Evolutionary conservation across 2,329 filamentous ascomycete species (phyloP).

Genomic region (Endoconidiophora polonica): DNA sequence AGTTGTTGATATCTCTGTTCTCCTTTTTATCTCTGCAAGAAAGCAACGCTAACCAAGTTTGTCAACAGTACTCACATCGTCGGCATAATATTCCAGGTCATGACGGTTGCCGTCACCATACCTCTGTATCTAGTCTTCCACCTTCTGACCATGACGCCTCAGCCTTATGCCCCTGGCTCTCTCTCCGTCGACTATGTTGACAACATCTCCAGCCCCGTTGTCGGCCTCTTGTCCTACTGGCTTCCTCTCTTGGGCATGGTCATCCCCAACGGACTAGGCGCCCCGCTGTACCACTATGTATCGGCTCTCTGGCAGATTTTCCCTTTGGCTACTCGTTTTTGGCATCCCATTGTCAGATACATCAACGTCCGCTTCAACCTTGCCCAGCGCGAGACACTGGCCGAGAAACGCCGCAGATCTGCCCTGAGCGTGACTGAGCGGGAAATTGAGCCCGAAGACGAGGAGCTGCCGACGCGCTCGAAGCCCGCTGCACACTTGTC

Average conservation of each 20-base stretch:
- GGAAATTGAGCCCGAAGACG: background rate
- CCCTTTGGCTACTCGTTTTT: background rate
- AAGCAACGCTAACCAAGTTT: background rate
- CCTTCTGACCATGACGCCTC: background rate
- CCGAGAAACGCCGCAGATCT: no score
- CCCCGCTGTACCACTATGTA: conserved; percentile 1
- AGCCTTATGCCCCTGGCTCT: background rate
- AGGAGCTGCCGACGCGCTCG: background rate
- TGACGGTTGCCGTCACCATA: conserved; percentile 2
- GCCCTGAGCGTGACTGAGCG: background rate
- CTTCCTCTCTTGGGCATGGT: conserved; percentile 1
- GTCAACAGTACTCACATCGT: conserved; percentile 2
- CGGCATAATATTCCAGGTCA: conserved; percentile 5
- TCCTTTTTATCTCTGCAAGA: background rate
- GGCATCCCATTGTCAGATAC: background rate
- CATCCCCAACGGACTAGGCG: background rate
- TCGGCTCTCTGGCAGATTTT: conserved; percentile 10
- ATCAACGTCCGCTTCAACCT: background rate
- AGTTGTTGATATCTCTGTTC: background rate
- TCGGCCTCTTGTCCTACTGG: conserved; percentile 1
- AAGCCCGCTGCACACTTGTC: background rate
- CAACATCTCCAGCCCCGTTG: background rate
- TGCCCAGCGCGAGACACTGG: no score
- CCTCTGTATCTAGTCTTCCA: conserved; percentile 6
- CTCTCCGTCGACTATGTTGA: background rate